Percentiles rank a stretch among this genome's conserved stretches.
Evolutionary conservation across 805 yeast genomes (phyloP).

Genomic region (Zygosaccharomyces siamensis): DNA sequence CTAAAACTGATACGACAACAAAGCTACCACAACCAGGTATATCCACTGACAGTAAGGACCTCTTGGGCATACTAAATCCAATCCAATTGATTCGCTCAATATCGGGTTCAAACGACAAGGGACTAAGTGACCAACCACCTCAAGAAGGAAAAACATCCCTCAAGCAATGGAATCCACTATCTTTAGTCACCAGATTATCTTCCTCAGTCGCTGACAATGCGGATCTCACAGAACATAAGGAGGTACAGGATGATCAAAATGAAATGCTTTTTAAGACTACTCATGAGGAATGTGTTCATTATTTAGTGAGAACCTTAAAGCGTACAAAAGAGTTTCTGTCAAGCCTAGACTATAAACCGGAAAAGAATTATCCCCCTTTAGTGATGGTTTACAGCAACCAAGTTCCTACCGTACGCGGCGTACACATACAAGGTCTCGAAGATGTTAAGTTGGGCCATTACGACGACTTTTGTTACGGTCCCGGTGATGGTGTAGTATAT

Average conservation of each 20-base stretch:
- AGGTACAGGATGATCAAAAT: constrained; percentile 5
- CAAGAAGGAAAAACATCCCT: background rate
- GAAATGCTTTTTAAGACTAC: constrained; percentile 25
- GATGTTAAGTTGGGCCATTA: constrained; percentile 70
- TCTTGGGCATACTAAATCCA: constrained; percentile 14
- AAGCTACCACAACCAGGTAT: constrained; percentile 14
- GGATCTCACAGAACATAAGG: constrained; percentile 9
- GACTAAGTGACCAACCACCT: background rate
- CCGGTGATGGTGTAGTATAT: constrained; percentile 92
- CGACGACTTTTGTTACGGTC: constrained; percentile 74
- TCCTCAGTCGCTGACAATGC: constrained; percentile 7
- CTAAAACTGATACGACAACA: constrained; percentile 7
- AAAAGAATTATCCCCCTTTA: constrained; percentile 70
- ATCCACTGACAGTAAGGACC: constrained; percentile 12
- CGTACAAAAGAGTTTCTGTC: constrained; percentile 54
- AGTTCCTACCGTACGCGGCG: constrained; percentile 83
- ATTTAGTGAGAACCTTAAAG: constrained; percentile 56
- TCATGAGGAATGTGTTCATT: constrained; percentile 55
- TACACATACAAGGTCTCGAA: constrained; percentile 54
- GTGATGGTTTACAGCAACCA: constrained; percentile 75
- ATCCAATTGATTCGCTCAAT: constrained; percentile 13
- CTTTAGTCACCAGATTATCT: constrained; percentile 8
- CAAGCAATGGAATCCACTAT: constrained; percentile 9
- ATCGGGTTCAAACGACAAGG: constrained; percentile 3
- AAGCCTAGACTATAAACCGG: constrained; percentile 50